Conservation (phyloP, 805 yeast species). For the Metschnikowia cerradonensis region DNA sequence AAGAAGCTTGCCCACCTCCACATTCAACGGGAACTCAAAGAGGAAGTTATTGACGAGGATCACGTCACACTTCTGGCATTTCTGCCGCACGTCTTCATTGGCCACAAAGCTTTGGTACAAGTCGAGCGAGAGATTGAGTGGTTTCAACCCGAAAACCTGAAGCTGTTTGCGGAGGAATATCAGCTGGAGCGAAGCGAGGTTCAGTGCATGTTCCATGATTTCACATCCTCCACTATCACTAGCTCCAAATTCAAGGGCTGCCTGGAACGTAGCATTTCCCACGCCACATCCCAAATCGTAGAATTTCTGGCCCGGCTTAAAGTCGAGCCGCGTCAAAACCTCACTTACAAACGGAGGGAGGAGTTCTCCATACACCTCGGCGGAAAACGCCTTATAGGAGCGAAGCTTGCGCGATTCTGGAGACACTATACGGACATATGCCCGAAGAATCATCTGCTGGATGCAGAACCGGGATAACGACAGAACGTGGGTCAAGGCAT, state of each 20-base stretch:
- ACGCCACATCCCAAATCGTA: slow-evolving; percentile 93
- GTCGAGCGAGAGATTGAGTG: slow-evolving; percentile 55
- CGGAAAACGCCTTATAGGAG: slow-evolving; percentile 80
- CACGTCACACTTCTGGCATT: slow-evolving; percentile 62
- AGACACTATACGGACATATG: slow-evolving; percentile 74
- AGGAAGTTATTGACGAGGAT: slow-evolving; percentile 78
- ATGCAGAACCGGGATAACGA: slow-evolving; percentile 14
- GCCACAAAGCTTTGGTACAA: slow-evolving; percentile 68
- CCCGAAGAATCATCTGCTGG: slow-evolving; percentile 68
- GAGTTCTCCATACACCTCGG: slow-evolving; percentile 86
- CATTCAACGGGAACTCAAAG: slow-evolving; percentile 72
- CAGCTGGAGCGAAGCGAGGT: slow-evolving; percentile 58
- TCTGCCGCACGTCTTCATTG: slow-evolving; percentile 50
- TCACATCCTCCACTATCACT: slow-evolving; percentile 80
- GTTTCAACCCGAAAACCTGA: slow-evolving; percentile 57
- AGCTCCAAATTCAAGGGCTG: slow-evolving; percentile 82
- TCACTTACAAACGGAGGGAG: slow-evolving; percentile 72
- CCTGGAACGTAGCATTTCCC: slow-evolving; percentile 87
- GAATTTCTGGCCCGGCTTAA: slow-evolving; percentile 54
- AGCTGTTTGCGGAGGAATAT: slow-evolving; percentile 56
- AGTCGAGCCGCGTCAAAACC: slow-evolving; percentile 54
- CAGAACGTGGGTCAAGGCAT: slow-evolving; percentile 13
- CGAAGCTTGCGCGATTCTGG: slow-evolving; percentile 63
- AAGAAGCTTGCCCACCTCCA: slow-evolving; percentile 61
- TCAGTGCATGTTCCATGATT: slow-evolving; percentile 78